phyloP scores from a whole-genome alignment of 2,329 filamentous ascomycete genomes.

The Epicoccum nigrum region DNA sequence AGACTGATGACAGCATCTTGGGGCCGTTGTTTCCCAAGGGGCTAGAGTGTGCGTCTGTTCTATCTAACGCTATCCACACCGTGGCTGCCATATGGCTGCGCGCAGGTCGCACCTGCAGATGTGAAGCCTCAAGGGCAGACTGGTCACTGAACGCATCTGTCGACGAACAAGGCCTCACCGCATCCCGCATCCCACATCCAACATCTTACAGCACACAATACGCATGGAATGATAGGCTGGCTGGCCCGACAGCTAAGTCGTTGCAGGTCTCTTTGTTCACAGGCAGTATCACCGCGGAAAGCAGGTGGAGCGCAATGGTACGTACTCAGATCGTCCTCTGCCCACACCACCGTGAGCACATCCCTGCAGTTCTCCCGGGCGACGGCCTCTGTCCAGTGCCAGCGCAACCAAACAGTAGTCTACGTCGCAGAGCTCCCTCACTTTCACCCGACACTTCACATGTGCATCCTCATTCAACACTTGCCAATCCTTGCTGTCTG shows the following conservation, averaged over 20 bases:
- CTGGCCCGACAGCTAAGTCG: slow-evolving; percentile 15
- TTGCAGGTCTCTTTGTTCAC: slow-evolving; percentile 2
- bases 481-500: slow-evolving; percentile 22
- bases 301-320: slow-evolving; percentile 13
- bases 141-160: not conserved
- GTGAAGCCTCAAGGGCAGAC: not conserved
- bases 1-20: slow-evolving; percentile 39
- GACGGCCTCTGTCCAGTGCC: slow-evolving; percentile 5
- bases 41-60: slow-evolving; percentile 23
- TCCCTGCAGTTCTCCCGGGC: slow-evolving; percentile 16
- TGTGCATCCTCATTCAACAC: slow-evolving; percentile 18
- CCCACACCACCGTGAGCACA: slow-evolving; percentile 10
- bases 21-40: slow-evolving; percentile 29
- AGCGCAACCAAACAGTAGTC: slow-evolving; percentile 12
- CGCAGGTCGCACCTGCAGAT: slow-evolving; percentile 23
- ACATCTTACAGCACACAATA: no score
- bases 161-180: slow-evolving; percentile 20
- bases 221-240: slow-evolving; percentile 17
- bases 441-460: slow-evolving; percentile 25
- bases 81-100: slow-evolving; percentile 22
- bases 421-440: slow-evolving; percentile 4
- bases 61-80: slow-evolving; percentile 8
- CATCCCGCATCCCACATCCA: slow-evolving; percentile 24
- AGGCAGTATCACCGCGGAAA: slow-evolving; percentile 1
- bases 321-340: slow-evolving; percentile 13